Percentiles rank a stretch among this genome's conserved stretches.
Conservation (phyloP, 768 basidiomycete genomes). For the Tremella yokohamensis region DNA sequence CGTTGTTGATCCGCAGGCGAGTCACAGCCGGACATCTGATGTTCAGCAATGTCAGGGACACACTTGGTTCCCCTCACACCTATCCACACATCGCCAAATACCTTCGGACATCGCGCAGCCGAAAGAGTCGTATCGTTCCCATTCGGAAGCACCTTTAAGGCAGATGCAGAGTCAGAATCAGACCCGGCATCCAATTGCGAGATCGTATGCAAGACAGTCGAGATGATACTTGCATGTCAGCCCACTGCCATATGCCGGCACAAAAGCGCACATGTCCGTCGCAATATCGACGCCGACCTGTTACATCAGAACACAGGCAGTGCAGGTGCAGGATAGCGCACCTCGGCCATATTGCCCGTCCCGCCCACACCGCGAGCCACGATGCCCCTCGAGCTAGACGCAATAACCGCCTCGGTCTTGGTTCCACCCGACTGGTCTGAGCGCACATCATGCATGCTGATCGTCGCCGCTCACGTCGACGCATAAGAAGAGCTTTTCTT, state of each 20-base stretch:
- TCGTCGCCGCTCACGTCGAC: constrained; percentile 22
- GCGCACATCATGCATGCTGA: neutral
- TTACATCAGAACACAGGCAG: neutral
- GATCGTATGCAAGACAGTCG: constrained; percentile 27
- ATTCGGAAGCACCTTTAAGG: neutral
- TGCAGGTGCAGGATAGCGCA: constrained; percentile 51
- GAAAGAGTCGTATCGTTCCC: neutral
- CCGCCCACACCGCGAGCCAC: constrained; percentile 68
- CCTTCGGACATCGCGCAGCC: constrained; percentile 7
- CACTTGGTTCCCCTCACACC: constrained; percentile 18
- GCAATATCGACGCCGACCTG: constrained; percentile 21
- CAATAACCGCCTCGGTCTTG: constrained; percentile 75
- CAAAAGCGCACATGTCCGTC: constrained; percentile 17
- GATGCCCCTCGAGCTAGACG: constrained; percentile 59
- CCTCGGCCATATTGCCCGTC: constrained; percentile 81
- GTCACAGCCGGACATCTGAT: constrained; percentile 35
- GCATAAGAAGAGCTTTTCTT: constrained; percentile 19
- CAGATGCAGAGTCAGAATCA: too few species aligned
- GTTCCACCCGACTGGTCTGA: constrained; percentile 61
- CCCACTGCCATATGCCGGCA: neutral
- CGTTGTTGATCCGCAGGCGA: constrained; percentile 20
- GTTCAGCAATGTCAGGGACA: neutral
- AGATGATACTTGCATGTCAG: constrained; percentile 27
- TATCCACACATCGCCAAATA: constrained; percentile 27
- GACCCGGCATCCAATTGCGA: constrained; percentile 2